Evolutionary conservation across 495 filamentous ascomycete genomes (phyloP), one percentile per base, ranked within the genome.

Genomic region (Neurospora sp.): DNA sequence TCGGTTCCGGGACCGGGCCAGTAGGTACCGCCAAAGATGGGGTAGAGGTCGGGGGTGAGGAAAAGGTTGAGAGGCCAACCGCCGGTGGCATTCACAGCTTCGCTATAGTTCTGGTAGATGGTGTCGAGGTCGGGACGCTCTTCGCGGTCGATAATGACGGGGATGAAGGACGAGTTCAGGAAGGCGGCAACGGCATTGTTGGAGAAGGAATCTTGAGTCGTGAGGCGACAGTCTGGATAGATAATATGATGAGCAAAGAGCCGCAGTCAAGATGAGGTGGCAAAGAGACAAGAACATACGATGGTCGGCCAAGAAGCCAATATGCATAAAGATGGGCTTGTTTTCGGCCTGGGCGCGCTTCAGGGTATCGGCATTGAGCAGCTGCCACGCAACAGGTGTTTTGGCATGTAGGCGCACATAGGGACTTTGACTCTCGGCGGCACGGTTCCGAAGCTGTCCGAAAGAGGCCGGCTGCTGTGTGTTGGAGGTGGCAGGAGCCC

Each of bases 51-150:
- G 0, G 96, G 96, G 0, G 96, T 98, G 37, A 98, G 85, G 78
- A 99, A 98, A 27, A 98, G 93, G 80, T 98, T 98, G 65, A 99
- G 85, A 12, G 96, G 96, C 96, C 96, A 99, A 37, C 96, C 96
- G 4, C 94, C 96, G 2, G 91, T 93, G 22, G 93, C 94, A 42
- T 91, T 97, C 18, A 95, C 94, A 6, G 94, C 95, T 83, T 97
- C 93, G 39, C 96, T 93, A 83, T 96, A 99, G 82, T 97, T 97
- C 92, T 98, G 97, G 80, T 98, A 99, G 72, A 98, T 94, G 70
- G 93, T 91, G 79, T 99, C 96, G 76, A 98, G 89, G 79, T 98
- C 94, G 2, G 96, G 96, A 41, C 95, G 91, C 80, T 98, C 95
- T 80, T 99, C 96, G 39, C 94, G 89, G 79, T 99, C 96, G 75